Evolutionary conservation across 1,139 yeast genomes (phyloP).

Genomic region (Zhuliangozyma blackwelliae): DNA sequence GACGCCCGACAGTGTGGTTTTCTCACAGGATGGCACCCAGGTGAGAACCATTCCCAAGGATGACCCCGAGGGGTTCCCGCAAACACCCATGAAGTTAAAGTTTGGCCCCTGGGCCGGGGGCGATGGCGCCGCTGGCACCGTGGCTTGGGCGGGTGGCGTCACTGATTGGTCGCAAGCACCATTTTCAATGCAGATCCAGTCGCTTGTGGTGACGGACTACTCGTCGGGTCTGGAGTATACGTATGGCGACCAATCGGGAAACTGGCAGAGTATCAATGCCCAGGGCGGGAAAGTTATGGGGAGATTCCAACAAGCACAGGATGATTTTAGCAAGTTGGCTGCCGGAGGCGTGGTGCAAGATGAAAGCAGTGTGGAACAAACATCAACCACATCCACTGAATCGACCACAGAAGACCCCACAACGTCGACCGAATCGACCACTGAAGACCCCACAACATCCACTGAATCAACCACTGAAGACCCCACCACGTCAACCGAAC

Average conservation of each 20-base stretch:
- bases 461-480: too few relatives aligned
- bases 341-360: conserved; percentile 11
- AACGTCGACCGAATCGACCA: too few relatives aligned
- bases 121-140: conserved; percentile 67
- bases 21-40: conserved; percentile 58
- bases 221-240: conserved; percentile 70
- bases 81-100: conserved; percentile 68
- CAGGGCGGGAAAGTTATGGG: conserved; percentile 63
- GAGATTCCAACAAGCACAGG: conserved; percentile 45
- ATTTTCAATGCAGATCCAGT: conserved; percentile 61
- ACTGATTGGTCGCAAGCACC: conserved; percentile 66
- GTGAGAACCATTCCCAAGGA: conserved; percentile 56
- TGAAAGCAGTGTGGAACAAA: too few relatives aligned
- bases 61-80: conserved; percentile 65
- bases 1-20: conserved; percentile 56
- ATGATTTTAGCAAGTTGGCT: conserved; percentile 42
- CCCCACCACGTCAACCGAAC: too few relatives aligned
- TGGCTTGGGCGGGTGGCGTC: conserved; percentile 83
- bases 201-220: conserved; percentile 66
- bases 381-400: too few relatives aligned
- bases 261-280: conserved; percentile 65
- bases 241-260: conserved; percentile 62
- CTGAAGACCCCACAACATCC: too few relatives aligned
- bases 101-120: conserved; percentile 85
- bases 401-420: too few relatives aligned